Conservation (phyloP, 306 rosid genomes). For the Malus sylvestris region DNA sequence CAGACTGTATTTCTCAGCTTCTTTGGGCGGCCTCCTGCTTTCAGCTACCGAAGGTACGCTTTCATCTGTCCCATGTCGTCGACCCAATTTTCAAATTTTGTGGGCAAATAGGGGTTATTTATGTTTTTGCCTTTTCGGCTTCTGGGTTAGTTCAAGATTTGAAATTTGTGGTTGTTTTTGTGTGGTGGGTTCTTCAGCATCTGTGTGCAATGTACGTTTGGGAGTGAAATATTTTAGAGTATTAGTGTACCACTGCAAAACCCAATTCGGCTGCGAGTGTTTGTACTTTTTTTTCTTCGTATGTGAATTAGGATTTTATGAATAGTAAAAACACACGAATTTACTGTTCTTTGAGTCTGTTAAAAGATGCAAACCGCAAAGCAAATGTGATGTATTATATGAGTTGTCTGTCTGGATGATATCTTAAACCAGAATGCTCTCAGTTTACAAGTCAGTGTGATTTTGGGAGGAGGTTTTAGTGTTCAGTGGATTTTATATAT, state of each 20-base stretch:
- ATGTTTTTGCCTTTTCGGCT: background rate
- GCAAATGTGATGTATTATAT: too few relatives aligned
- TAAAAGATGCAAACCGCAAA: background rate
- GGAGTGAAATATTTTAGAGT: background rate
- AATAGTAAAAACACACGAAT: background rate
- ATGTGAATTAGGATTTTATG: background rate
- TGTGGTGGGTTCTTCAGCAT: background rate
- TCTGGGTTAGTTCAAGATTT: background rate
- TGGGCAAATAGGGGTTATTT: background rate
- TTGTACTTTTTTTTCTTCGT: background rate
- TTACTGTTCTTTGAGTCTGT: background rate
- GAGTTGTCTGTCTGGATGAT: background rate
- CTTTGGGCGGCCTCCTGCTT: conserved; percentile 61
- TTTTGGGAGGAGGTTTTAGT: background rate
- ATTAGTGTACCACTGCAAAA: background rate
- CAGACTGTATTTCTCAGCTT: conserved; percentile 69
- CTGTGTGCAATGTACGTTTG: background rate
- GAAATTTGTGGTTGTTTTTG: background rate
- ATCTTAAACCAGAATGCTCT: background rate
- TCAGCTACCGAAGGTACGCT: conserved; percentile 57
- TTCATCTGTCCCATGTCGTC: background rate
- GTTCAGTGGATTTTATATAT: background rate
- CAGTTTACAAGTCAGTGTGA: background rate
- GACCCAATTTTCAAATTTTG: background rate
- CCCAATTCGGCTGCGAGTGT: background rate